phyloP scores from a whole-genome alignment of 345 rosid genomes.

The Eucalyptus decipiens region DNA sequence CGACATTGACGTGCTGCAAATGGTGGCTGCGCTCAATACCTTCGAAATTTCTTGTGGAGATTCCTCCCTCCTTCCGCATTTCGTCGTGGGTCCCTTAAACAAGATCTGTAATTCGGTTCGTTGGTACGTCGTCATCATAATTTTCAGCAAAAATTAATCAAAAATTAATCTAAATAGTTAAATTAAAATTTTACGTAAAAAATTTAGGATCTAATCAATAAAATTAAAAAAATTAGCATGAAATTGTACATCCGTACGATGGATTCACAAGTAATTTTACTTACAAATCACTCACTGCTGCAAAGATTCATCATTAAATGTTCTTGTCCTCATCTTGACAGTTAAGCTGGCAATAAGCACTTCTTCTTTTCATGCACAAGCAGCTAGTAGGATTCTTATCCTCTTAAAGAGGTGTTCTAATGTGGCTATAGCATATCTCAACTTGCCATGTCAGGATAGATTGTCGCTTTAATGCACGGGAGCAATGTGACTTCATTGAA shows the following conservation, averaged over 20 bases:
- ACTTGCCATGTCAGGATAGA: background rate
- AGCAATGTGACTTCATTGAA: background rate
- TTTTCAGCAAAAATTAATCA: background rate
- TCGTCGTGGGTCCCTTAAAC: background rate
- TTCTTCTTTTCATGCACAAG: background rate
- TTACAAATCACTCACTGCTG: background rate
- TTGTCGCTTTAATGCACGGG: background rate
- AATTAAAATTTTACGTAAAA: too few species aligned
- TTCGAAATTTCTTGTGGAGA: background rate
- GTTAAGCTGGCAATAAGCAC: background rate
- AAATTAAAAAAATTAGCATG: too few species aligned
- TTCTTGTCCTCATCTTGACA: background rate
- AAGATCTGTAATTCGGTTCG: background rate
- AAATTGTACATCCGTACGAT: fast-evolving
- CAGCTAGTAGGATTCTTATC: background rate
- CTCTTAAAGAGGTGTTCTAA: background rate
- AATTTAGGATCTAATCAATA: background rate
- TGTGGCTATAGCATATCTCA: background rate
- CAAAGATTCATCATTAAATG: background rate
- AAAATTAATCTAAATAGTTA: too few species aligned
- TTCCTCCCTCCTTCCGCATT: background rate
- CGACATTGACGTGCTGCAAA: background rate
- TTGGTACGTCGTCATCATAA: background rate
- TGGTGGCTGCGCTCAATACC: background rate
- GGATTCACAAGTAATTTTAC: background rate